phyloP scores from a whole-genome alignment of 768 basidiomycete species.

The Coprinopsis strossmayeri region DNA sequence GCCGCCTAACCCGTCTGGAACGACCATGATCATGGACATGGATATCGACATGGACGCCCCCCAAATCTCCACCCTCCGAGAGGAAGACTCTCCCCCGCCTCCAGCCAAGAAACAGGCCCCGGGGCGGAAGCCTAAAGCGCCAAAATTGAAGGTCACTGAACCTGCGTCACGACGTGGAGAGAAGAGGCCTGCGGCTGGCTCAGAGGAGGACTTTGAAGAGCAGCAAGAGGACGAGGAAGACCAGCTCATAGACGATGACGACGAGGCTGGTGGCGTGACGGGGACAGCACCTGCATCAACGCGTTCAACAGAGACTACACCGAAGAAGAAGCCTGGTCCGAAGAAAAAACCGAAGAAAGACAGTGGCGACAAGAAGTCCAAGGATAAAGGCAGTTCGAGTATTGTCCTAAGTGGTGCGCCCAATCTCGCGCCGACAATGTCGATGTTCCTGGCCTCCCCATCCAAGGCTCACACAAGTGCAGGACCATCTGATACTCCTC shows the following conservation, averaged over 20 bases:
- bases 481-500: slow-evolving; percentile 18
- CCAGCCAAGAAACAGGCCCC: slow-evolving; percentile 6
- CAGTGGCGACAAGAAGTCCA: slow-evolving; percentile 42
- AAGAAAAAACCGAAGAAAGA: slow-evolving; percentile 49
- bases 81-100: slow-evolving; percentile 69
- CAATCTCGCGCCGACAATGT: slow-evolving; percentile 32
- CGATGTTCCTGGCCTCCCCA: slow-evolving; percentile 32
- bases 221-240: slow-evolving; percentile 73
- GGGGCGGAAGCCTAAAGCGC: slow-evolving; percentile 17
- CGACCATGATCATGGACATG: slow-evolving; percentile 29
- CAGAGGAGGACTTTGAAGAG: slow-evolving; percentile 33
- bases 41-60: slow-evolving; percentile 73
- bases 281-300: slow-evolving; percentile 17
- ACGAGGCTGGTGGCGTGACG: slow-evolving; percentile 23
- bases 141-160: slow-evolving; percentile 16
- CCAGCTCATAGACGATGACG: slow-evolving; percentile 63
- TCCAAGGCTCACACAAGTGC: slow-evolving; percentile 29
- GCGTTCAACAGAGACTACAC: slow-evolving; percentile 26
- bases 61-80: slow-evolving; percentile 70
- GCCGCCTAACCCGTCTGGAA: slow-evolving; percentile 17
- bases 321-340: slow-evolving; percentile 43
- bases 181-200: slow-evolving; percentile 13
- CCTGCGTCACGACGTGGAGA: slow-evolving; percentile 13
- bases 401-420: slow-evolving; percentile 27
- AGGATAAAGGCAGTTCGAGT: slow-evolving; percentile 34